Conservation (phyloP, 495 filamentous ascomycete genomes). For the Penicillium antarcticum region DNA sequence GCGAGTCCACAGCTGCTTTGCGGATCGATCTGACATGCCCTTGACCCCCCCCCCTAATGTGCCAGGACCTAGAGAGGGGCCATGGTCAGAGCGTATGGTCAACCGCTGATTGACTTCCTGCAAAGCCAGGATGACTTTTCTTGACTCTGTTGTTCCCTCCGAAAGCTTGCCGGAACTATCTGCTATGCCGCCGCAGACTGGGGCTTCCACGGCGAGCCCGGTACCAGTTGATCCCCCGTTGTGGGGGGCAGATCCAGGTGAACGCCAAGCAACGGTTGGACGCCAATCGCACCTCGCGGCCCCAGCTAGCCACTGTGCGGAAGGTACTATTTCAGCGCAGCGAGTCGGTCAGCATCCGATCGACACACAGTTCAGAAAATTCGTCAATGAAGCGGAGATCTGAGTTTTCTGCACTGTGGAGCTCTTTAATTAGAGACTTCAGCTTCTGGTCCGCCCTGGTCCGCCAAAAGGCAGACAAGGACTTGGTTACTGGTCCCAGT, state of each 20-base stretch:
- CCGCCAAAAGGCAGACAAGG: conserved; percentile 1
- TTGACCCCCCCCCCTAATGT: background rate
- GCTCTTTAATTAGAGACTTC: conserved; percentile 1
- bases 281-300: background rate
- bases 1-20: background rate
- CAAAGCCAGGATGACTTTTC: conserved; percentile 1
- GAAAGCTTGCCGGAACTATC: conserved; percentile 6
- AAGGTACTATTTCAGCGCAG: background rate
- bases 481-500: background rate
- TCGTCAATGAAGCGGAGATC: conserved; percentile 18
- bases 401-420: conserved; percentile 4
- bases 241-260: conserved; percentile 14
- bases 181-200: background rate
- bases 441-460: background rate
- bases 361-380: background rate
- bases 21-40: background rate
- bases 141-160: background rate
- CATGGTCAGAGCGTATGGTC: conserved; percentile 3
- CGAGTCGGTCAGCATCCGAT: conserved; percentile 13
- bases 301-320: background rate
- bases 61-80: background rate
- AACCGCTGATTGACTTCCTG: conserved; percentile 16
- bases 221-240: conserved; percentile 11
- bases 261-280: conserved; percentile 1
- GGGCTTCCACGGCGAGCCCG: conserved; percentile 1